Evolutionary conservation across 2,329 filamentous ascomycete genomes (phyloP).

Genomic region (Massarina eburnea): DNA sequence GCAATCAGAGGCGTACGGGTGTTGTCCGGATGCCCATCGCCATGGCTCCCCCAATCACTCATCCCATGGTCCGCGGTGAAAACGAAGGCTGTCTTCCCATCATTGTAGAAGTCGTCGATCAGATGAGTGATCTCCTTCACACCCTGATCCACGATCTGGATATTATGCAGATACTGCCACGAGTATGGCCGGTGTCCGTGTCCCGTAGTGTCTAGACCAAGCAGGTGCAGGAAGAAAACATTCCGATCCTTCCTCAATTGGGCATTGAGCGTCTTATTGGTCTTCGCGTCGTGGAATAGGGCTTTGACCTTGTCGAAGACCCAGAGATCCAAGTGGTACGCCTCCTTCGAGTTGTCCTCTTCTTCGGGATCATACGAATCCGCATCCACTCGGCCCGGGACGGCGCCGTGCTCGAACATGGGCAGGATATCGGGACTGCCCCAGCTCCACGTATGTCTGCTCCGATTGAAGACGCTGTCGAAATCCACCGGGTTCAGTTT

Average conservation of each 20-base stretch:
- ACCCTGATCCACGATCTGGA: constrained; percentile 89
- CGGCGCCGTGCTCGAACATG: constrained; percentile 95
- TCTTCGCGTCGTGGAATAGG: constrained; percentile 78
- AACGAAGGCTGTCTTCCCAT: constrained; percentile 84
- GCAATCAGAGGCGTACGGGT: constrained; percentile 89
- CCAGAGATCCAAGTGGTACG: constrained; percentile 82
- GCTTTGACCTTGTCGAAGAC: constrained; percentile 93
- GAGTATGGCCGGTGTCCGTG: constrained; percentile 89
- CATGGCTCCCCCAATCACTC: constrained; percentile 99
- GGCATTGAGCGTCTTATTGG: constrained; percentile 72
- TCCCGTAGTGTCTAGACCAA: constrained; percentile 88
- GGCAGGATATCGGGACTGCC: constrained; percentile 95
- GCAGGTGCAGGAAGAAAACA: constrained; percentile 92
- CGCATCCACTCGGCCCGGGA: constrained; percentile 83
- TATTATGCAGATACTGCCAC: constrained; percentile 90
- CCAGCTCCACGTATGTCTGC: constrained; percentile 98
- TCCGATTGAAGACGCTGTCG: constrained; percentile 97
- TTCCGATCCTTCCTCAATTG: constrained; percentile 79
- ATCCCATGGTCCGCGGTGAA: constrained; percentile 99
- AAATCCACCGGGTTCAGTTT: constrained; percentile 98
- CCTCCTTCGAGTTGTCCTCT: constrained; percentile 87
- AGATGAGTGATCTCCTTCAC: constrained; percentile 80
- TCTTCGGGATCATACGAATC: constrained; percentile 79
- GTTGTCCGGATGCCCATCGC: constrained; percentile 95
- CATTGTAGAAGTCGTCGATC: constrained; percentile 81